Percentiles rank a stretch among this genome's conserved stretches.
These are phyloP conservation scores for Aspergillus panamensis DNA, from an alignment of 495 filamentous ascomycete genomes.

Conservation along the genomic window DNA sequence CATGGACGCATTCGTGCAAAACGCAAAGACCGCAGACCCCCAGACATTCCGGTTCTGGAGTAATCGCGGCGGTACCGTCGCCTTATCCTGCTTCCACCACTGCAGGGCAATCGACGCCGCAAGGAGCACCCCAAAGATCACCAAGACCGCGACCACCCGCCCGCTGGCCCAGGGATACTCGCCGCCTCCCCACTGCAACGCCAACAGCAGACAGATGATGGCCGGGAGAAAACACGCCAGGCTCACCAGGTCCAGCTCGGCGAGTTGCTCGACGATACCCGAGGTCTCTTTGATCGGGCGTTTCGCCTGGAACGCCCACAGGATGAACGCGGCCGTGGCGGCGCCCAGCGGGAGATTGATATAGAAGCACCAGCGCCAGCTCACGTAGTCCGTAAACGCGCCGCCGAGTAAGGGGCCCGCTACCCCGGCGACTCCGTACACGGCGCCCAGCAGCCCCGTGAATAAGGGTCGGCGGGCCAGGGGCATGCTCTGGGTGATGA, in stretches of 20 bases:
- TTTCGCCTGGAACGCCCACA: slow-evolving; percentile 40
- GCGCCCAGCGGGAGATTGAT: slow-evolving; percentile 57
- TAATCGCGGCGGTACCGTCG: not conserved
- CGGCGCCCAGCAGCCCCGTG: slow-evolving; percentile 22
- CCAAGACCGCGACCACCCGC: not conserved
- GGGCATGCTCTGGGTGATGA: slow-evolving; percentile 41
- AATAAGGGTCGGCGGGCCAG: slow-evolving; percentile 39
- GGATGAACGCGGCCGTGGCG: slow-evolving; percentile 45
- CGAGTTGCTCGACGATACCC: slow-evolving; percentile 47
- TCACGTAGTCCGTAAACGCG: slow-evolving; percentile 44
- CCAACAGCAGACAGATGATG: not conserved
- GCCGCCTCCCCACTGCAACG: not conserved
- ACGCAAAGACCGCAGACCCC: not conserved
- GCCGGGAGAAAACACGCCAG: slow-evolving; percentile 48
- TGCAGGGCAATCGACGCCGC: not conserved
- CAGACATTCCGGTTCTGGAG: not conserved
- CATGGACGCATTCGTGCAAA: no score
- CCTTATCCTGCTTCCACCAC: not conserved
- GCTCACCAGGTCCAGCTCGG: slow-evolving; percentile 51
- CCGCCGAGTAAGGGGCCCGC: slow-evolving; percentile 39
- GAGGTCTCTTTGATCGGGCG: no score
- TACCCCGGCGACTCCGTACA: slow-evolving; percentile 30
- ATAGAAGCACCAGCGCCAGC: slow-evolving; percentile 75
- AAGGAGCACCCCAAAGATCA: not conserved
- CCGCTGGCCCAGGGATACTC: not conserved